phyloP scores from a whole-genome alignment of 208 protist species.

The Trypanosoma caninum region DNA sequence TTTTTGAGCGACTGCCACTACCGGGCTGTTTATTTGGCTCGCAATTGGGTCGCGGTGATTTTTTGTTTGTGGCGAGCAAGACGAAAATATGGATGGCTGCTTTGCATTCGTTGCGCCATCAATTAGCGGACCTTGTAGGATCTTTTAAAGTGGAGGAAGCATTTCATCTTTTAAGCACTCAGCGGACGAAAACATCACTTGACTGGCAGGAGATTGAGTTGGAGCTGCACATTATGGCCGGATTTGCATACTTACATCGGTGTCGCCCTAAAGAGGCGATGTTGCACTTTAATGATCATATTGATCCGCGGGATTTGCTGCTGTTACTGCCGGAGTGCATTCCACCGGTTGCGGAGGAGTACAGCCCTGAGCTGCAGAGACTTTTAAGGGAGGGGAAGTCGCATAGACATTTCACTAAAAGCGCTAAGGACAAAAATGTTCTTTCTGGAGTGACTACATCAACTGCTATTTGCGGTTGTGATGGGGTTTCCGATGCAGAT shows the following conservation, averaged over 20 bases:
- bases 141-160: constrained; percentile 47
- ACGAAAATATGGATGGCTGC: constrained; percentile 63
- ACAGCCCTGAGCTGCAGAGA: constrained; percentile 19
- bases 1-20: constrained; percentile 52
- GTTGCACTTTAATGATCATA: constrained; percentile 41
- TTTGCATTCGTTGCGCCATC: constrained; percentile 46
- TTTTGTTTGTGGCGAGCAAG: constrained; percentile 45
- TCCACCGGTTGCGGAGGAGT: constrained; percentile 30
- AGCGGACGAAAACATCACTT: constrained; percentile 21
- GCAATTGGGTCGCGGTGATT: constrained; percentile 36
- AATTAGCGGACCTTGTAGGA: constrained; percentile 58
- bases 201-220: constrained; percentile 40
- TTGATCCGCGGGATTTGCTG: constrained; percentile 71
- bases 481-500: neutral
- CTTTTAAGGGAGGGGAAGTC: constrained; percentile 7
- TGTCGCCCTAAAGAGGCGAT: constrained; percentile 45
- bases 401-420: neutral
- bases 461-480: neutral
- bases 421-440: neutral
- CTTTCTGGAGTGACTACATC: neutral
- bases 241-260: constrained; percentile 57
- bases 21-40: constrained; percentile 45
- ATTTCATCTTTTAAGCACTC: constrained; percentile 56
- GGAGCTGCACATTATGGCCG: constrained; percentile 67
- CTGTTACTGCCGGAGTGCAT: constrained; percentile 60